A percentile compares a stretch with the other conserved stretches of the same genome.
phyloP scores from a whole-genome alignment of 106 monocot species.

The Allium cepa region DNA sequence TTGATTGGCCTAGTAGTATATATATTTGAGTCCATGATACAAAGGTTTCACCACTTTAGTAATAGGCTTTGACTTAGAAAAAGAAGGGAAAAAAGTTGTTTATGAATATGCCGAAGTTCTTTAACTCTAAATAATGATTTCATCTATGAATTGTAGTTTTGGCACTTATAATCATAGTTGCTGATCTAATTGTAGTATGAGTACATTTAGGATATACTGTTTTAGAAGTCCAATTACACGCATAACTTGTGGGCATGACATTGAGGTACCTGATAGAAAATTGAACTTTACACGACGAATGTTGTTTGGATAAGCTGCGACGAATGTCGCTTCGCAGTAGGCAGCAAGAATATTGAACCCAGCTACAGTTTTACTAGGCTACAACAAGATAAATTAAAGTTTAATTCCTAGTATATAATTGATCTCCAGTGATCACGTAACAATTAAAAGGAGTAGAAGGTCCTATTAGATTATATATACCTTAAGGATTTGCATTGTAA shows the following conservation, averaged over 20 bases:
- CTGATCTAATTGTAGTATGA: conserved; percentile 34
- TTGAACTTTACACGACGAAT: too few relatives aligned
- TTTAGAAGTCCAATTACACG: conserved; percentile 47
- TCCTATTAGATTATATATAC: conserved; percentile 1
- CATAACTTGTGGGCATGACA: conserved; percentile 49
- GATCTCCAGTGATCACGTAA: too few relatives aligned
- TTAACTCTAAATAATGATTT: too few relatives aligned
- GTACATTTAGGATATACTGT: conserved; percentile 42
- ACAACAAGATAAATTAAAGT: not conserved
- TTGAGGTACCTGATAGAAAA: too few relatives aligned
- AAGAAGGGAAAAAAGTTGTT: too few relatives aligned
- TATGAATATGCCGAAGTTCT: too few relatives aligned
- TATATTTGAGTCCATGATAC: too few relatives aligned
- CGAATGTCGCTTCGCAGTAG: conserved; percentile 23
- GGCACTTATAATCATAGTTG: conserved; percentile 52
- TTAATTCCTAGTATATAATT: not conserved
- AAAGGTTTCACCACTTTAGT: too few relatives aligned
- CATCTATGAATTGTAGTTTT: too few relatives aligned
- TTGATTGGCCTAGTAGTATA: too few relatives aligned
- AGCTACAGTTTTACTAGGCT: conserved; percentile 60
- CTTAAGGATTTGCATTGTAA: conserved; percentile 57
- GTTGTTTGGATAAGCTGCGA: too few relatives aligned
- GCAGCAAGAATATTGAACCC: conserved; percentile 46
- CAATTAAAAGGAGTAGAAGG: not conserved
- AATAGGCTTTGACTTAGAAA: too few relatives aligned